These are phyloP conservation scores for Nitzschia palea DNA, from an alignment of 108 stramenopile genomes.

Conservation along the genomic window DNA sequence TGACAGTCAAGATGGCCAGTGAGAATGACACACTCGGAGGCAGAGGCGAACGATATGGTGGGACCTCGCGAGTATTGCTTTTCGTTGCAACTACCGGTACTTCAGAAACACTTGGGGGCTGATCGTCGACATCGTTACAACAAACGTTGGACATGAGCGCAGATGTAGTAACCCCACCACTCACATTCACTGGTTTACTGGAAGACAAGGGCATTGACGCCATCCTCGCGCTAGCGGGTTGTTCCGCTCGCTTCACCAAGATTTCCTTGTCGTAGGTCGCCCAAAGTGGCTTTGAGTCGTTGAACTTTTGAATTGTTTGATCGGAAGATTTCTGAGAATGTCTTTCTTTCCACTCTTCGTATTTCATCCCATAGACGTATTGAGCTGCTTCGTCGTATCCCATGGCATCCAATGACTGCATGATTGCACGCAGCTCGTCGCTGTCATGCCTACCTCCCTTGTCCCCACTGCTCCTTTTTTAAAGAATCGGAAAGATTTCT, in stretches of 20 bases:
- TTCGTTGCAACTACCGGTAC: conserved; percentile 1
- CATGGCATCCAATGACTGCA: conserved; percentile 61
- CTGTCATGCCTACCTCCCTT: conserved; percentile 4
- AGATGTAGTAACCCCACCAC: neutral
- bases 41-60: conserved; percentile 36
- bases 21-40: conserved; percentile 37
- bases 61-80: conserved; percentile 19
- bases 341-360: conserved; percentile 81
- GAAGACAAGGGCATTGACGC: neutral
- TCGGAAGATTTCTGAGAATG: conserved; percentile 80
- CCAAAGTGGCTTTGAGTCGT: conserved; percentile 71
- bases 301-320: conserved; percentile 75
- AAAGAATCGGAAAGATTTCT: conserved; percentile 56
- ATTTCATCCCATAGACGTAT: conserved; percentile 80
- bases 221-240: neutral
- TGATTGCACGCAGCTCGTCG: conserved; percentile 6
- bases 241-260: conserved; percentile 41
- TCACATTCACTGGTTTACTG: neutral
- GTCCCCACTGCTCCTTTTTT: neutral
- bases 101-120: neutral
- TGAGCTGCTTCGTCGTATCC: conserved; percentile 88
- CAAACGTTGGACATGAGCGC: conserved; percentile 88
- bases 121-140: conserved; percentile 71
- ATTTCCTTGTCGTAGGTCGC: conserved; percentile 78
- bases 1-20: conserved; percentile 80